These are phyloP conservation scores for Brassica nigra DNA, from an alignment of 345 rosid genomes.

Conservation along the genomic window DNA sequence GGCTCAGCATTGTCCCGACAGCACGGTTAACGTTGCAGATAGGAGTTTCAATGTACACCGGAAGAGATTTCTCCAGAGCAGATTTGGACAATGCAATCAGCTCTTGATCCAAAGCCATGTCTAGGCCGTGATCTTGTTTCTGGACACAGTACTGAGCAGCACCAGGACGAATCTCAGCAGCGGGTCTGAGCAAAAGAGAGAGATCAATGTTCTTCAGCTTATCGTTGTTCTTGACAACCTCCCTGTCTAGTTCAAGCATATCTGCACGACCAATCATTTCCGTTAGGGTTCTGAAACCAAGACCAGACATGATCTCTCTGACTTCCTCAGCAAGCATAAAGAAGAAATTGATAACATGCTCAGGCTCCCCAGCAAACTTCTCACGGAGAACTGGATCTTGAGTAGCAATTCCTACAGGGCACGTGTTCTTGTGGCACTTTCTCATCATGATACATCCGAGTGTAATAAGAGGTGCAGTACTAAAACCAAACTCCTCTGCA, in stretches of 20 bases:
- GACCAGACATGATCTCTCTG: constrained; percentile 92
- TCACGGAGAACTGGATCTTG: constrained; percentile 98
- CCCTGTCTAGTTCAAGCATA: constrained; percentile 95
- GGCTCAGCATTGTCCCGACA: constrained; percentile 99
- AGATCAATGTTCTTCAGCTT: constrained; percentile 90
- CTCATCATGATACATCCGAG: constrained; percentile 99
- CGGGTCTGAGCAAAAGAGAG: constrained; percentile 82
- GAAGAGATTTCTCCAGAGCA: constrained; percentile 79
- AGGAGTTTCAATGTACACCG: constrained; percentile 79
- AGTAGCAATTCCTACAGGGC: constrained; percentile 99
- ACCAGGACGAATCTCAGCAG: constrained; percentile 92
- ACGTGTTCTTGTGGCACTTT: constrained; percentile 98
- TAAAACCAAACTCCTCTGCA: constrained; percentile 99
- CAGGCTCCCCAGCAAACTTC: constrained; percentile 99
- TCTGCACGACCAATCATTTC: constrained; percentile 99
- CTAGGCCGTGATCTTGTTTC: constrained; percentile 96
- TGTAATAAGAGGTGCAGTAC: constrained; percentile 98
- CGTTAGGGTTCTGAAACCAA: constrained; percentile 76
- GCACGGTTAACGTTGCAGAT: constrained; percentile 96
- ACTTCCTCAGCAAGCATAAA: constrained; percentile 99
- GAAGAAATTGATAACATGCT: constrained; percentile 96
- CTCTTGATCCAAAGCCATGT: constrained; percentile 88
- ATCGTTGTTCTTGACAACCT: constrained; percentile 72
- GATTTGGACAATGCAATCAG: constrained; percentile 67
- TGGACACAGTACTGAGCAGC: constrained; percentile 93